Evolutionary conservation across 1,284 basidiomycete species (phyloP).

Genomic region (Ganoderma resinaceum): DNA sequence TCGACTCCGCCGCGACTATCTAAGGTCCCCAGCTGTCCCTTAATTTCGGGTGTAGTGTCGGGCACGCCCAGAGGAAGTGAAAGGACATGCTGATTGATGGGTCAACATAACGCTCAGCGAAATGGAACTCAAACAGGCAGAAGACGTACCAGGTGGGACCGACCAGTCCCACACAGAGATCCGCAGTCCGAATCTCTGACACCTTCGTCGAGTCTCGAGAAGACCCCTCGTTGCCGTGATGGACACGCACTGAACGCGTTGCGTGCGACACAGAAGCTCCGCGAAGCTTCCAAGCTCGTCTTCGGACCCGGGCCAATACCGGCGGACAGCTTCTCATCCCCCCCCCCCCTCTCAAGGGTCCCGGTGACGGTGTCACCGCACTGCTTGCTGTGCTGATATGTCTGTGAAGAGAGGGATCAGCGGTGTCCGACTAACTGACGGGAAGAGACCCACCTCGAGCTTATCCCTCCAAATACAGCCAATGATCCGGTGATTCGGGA

Average conservation of each 20-base stretch:
- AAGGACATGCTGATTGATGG: not conserved
- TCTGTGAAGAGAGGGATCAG: not conserved
- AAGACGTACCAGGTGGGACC: not conserved
- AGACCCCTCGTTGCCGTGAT: not conserved
- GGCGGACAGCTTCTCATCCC: not conserved
- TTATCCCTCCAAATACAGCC: not conserved
- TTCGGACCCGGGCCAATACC: not conserved
- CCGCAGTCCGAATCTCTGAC: not conserved
- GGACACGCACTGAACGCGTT: not conserved
- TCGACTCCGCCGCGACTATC: too few relatives aligned
- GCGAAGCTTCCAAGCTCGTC: not conserved
- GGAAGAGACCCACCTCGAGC: not conserved
- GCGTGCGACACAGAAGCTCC: not conserved
- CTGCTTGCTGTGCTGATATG: not conserved
- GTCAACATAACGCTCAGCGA: not conserved
- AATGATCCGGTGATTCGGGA: not conserved
- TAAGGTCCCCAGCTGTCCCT: not conserved
- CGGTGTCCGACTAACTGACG: not conserved
- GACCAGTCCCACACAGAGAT: not conserved
- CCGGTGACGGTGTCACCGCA: not conserved
- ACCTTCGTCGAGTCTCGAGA: not conserved
- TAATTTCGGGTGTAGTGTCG: not conserved
- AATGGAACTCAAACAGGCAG: not conserved
- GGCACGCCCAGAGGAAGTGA: not conserved
- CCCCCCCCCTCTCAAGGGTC: not conserved